phyloP scores from a whole-genome alignment of 2,329 filamentous ascomycete genomes.

The Tolypocladium inflatum region DNA sequence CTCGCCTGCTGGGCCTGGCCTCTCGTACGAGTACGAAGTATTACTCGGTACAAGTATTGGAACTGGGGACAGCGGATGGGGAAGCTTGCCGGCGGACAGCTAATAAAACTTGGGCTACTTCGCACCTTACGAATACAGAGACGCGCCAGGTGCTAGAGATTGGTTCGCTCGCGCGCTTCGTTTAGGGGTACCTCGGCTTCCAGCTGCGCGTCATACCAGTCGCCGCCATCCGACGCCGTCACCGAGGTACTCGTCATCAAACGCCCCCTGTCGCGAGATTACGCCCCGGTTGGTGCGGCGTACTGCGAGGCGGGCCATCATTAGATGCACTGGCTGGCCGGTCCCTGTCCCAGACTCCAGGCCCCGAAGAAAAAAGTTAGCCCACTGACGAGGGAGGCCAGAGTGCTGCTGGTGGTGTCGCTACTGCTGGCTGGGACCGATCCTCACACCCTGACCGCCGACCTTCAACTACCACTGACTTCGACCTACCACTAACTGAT shows the following conservation, averaged over 20 bases:
- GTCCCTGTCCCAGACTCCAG: neutral
- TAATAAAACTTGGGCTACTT: neutral
- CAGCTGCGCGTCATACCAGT: neutral
- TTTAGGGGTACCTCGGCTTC: neutral
- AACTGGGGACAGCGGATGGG: neutral
- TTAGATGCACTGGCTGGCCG: slow-evolving; percentile 1
- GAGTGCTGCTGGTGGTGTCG: neutral
- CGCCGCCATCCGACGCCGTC: neutral
- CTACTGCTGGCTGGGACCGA: neutral
- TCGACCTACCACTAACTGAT: neutral
- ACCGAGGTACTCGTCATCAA: slow-evolving; percentile 1
- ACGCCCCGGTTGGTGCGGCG: neutral
- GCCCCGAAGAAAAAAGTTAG: neutral
- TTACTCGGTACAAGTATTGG: too few species aligned
- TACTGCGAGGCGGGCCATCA: slow-evolving; percentile 4
- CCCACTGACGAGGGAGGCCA: neutral
- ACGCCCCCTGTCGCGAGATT: neutral
- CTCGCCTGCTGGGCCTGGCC: too few species aligned
- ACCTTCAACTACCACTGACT: neutral
- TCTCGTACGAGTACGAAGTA: too few species aligned
- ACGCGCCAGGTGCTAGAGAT: neutral
- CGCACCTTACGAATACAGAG: too few species aligned
- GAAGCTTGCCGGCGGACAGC: neutral
- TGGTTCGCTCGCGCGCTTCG: neutral
- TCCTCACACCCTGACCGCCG: neutral